These are phyloP conservation scores for Beta lomatogona DNA, from an alignment of 179 eudicot genomes.

Conservation along the genomic window DNA sequence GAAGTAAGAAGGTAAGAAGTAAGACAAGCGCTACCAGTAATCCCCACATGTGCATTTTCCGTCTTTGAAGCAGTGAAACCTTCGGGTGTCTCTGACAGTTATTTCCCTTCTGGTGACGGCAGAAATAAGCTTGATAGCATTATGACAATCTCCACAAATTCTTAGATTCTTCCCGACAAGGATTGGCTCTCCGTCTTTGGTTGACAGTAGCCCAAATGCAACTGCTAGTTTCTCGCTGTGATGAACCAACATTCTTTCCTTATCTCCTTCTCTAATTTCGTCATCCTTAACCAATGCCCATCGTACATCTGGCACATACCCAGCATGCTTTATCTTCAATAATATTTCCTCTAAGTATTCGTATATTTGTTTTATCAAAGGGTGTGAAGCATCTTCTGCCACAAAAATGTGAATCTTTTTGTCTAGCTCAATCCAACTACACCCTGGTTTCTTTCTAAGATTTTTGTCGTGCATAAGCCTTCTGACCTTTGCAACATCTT, in stretches of 20 bases:
- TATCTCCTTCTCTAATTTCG: conserved; percentile 45
- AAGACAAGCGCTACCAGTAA: conserved; percentile 53
- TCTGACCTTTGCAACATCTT: conserved; percentile 62
- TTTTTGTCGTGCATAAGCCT: conserved; percentile 58
- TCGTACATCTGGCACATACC: conserved; percentile 69
- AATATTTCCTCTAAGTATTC: conserved; percentile 54
- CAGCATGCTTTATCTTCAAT: conserved; percentile 55
- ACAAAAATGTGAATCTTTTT: conserved; percentile 69
- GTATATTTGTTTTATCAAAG: conserved; percentile 57
- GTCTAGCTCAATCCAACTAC: conserved; percentile 84
- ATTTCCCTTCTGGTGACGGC: conserved; percentile 61
- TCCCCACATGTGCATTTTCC: conserved; percentile 85
- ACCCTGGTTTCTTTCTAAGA: conserved; percentile 76
- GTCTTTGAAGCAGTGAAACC: conserved; percentile 80
- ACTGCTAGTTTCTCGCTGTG: conserved; percentile 92
- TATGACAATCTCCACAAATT: conserved; percentile 91
- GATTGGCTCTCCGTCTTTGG: conserved; percentile 56
- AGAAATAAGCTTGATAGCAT: conserved; percentile 70
- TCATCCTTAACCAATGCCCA: conserved; percentile 63
- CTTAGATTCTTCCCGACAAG: conserved; percentile 80
- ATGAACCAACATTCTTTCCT: conserved; percentile 53
- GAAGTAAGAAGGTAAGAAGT: neutral
- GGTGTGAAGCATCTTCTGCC: conserved; percentile 81
- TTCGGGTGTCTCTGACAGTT: conserved; percentile 74
- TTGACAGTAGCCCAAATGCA: conserved; percentile 69